Base-by-base conservation (phyloP, 164 flowering plant genomes). In the Piper betle region DNA sequence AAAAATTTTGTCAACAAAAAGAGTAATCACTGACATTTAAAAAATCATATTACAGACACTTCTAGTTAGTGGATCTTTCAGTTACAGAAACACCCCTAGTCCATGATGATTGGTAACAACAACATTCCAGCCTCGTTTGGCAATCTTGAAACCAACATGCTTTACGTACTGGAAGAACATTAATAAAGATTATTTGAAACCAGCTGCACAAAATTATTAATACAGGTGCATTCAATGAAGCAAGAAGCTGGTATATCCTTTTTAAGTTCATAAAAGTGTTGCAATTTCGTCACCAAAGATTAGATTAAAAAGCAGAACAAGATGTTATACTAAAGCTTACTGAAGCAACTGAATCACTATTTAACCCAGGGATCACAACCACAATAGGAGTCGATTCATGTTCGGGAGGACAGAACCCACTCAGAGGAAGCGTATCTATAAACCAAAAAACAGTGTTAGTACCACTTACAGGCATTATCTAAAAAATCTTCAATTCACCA, bases 281-380 rank as follows among this genome's bases (percentile, higher is more conserved):
- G 43, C 43, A 4, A 4, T 9, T 41, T 4, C 43, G 9, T 41
- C 43, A 41, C 9, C 4, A 9, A 41, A 41, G 43, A 43, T 43
- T 2, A 10, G 8, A 15, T 8, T 6, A 43, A 43, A 43, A 3
- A 10, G 8, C 1, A 10, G 12, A 43, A 8, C 10, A 8, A 2
- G 10, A 43, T 9, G 50, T 43, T n/a, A 43, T 43, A 2, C 12
- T 8, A 61, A 57, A 57, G 72, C 91, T 81, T 79, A 93, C 98
- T 60, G 86, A 60, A 63, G 96, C 77, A 60, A 71, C 55, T 61
- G 99, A 93, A 73, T 93, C 99, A 62, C 99, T 90, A 19, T 89
- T 85, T 66, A 93, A 65, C 50, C 99, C 99, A 55, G 97, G 99
- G 66, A 93, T 67, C 64, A 93, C 86, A 39, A 90, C 67, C 66